These are phyloP conservation scores for Stipa capillata DNA, from an alignment of 176 grass and related monocot species.

Conservation along the genomic window DNA sequence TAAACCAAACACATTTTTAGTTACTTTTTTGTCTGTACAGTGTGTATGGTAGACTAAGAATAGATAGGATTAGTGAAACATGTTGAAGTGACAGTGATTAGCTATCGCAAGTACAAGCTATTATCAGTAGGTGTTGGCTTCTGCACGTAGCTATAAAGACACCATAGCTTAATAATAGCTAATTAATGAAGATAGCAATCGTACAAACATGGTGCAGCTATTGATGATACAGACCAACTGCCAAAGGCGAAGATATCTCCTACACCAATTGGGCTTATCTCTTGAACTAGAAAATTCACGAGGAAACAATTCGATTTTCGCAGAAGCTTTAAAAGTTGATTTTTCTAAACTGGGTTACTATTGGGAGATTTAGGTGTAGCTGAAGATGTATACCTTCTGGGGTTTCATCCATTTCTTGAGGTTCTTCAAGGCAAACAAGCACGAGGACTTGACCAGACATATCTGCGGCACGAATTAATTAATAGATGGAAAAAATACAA, in stretches of 20 bases:
- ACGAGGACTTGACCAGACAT: conserved; percentile 36
- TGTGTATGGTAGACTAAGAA: too few species aligned
- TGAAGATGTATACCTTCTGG: conserved; percentile 35
- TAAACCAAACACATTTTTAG: too few species aligned
- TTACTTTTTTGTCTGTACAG: too few species aligned
- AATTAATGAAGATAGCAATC: background rate
- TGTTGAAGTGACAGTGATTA: background rate
- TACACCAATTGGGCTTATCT: too few species aligned
- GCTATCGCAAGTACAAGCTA: background rate
- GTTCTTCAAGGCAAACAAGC: conserved; percentile 58
- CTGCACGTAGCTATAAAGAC: background rate
- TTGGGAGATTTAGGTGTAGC: background rate
- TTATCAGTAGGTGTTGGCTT: background rate
- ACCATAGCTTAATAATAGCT: background rate
- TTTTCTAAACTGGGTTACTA: background rate
- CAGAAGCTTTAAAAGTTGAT: background rate
- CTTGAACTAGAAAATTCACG: background rate
- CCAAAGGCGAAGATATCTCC: too few species aligned
- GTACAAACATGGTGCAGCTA: background rate
- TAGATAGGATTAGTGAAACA: too few species aligned
- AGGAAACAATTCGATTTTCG: background rate
- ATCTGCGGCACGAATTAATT: conserved; percentile 29
- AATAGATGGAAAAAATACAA: background rate
- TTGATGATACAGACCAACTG: too few species aligned
- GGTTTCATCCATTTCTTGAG: conserved; percentile 89